phyloP scores from a whole-genome alignment of 1,284 basidiomycete genomes.

The Pterulicium gracile region DNA sequence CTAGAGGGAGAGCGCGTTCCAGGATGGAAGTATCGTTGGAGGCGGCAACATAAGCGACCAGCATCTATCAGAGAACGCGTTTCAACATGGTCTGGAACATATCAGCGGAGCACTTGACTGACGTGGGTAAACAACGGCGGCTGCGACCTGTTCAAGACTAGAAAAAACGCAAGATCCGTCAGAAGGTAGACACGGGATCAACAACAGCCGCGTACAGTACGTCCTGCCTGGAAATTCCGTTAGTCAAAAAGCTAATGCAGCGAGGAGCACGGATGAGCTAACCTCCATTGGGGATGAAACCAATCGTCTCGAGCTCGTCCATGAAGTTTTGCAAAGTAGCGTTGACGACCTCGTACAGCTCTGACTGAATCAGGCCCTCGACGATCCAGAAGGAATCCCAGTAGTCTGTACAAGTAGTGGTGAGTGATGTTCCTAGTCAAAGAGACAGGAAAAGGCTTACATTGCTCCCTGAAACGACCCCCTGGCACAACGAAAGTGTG shows the following conservation, averaged over 20 bases:
- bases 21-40: conserved; percentile 56
- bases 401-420: conserved; percentile 36
- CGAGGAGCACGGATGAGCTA: no score
- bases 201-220: conserved; percentile 44
- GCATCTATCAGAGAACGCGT: conserved; percentile 35
- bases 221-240: conserved; percentile 35
- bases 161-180: conserved; percentile 2
- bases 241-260: not conserved
- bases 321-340: conserved; percentile 84
- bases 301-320: conserved; percentile 74
- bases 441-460: conserved; percentile 28
- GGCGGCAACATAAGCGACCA: conserved; percentile 48
- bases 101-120: conserved; percentile 13
- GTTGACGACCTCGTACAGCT: conserved; percentile 65
- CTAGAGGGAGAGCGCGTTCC: conserved; percentile 50
- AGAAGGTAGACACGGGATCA: conserved; percentile 8
- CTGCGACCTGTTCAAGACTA: conserved; percentile 82
- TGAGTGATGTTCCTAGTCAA: conserved; percentile 11
- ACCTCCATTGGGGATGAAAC: conserved; percentile 88
- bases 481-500: conserved; percentile 87
- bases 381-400: conserved; percentile 87
- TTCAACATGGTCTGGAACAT: conserved; percentile 4
- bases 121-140: conserved; percentile 81
- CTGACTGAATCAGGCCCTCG: conserved; percentile 72
- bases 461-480: conserved; percentile 61